Base-by-base conservation (phyloP, 768 basidiomycete genomes). In the Boletus tylopilopsis region DNA sequence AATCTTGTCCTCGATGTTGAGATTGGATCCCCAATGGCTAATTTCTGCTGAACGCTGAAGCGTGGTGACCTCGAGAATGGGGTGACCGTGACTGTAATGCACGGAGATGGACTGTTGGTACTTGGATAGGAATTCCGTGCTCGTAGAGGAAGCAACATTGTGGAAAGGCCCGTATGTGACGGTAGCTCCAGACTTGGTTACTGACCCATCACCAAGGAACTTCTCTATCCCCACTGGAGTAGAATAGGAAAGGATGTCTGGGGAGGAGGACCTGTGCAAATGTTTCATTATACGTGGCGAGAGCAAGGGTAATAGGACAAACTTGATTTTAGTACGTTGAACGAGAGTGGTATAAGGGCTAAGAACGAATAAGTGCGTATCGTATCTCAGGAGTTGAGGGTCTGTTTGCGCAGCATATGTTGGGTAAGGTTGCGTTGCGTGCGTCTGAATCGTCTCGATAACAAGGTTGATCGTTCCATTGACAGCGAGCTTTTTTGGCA, bases 21-120 rank as follows among this genome's bases (percentile, higher is more conserved):
- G 66, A 67, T 96, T 96, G 35, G 84, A 82, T 29, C 95, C 94
- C 96, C 95, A 98, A 64, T 98, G 95, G 56, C 93, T 95, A 55
- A 99, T 84, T 71, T 99, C 95, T 2, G 85, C 92, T 0, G 77
- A 61, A 42, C 96, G 84, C 51, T 80, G 77, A 27, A 96, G 78
- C 36, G 75, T 82, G 27, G 73, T 76, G 44, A 97, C 72, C 55
- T 91, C 83, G 21, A 94, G 64, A 36, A 96, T 80, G 0, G 95
- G 91, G 51, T 84, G 75, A n/a, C 85, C 88, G 50, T 86, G 85
- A 56, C 76, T 73, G 71, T 93, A 98, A 64, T 95, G 93, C 3
- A 96, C 73, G 12, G 71, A 70, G 55, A 94, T 64, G 24, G 73
- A 73, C 57, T 85, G 78, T 61, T 94, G 90, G 59, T 81, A 69